phyloP scores from a whole-genome alignment of 1,139 yeast genomes.

The Magnusiomyces ingens region DNA sequence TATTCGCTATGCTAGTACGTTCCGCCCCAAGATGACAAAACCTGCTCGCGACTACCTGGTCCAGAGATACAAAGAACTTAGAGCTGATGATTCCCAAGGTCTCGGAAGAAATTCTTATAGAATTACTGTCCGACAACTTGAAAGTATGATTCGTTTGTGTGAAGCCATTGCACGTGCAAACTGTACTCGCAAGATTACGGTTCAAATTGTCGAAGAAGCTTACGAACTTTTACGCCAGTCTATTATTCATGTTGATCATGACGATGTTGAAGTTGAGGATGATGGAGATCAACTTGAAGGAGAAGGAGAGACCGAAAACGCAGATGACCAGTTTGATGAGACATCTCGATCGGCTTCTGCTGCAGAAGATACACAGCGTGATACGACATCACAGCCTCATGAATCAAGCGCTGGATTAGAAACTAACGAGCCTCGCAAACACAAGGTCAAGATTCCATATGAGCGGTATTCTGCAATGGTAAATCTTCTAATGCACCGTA shows the following conservation, averaged over 20 bases:
- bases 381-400: neutral
- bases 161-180: slow-evolving; percentile 98
- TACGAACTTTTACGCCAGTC: slow-evolving; percentile 85
- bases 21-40: slow-evolving; percentile 81
- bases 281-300: slow-evolving; percentile 16
- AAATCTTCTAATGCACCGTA: slow-evolving; percentile 67
- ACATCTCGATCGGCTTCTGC: slow-evolving; percentile 6
- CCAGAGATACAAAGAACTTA: slow-evolving; percentile 73
- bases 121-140: slow-evolving; percentile 94
- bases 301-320: slow-evolving; percentile 13
- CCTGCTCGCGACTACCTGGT: slow-evolving; percentile 78
- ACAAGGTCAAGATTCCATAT: slow-evolving; percentile 59
- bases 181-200: slow-evolving; percentile 83
- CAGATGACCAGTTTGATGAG: slow-evolving; percentile 6
- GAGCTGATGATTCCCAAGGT: slow-evolving; percentile 91
- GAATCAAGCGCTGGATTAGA: neutral
- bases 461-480: slow-evolving; percentile 82
- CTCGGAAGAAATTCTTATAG: slow-evolving; percentile 78
- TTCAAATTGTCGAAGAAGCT: slow-evolving; percentile 88
- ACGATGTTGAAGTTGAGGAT: slow-evolving; percentile 75
- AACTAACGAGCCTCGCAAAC: slow-evolving; percentile 18
- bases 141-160: slow-evolving; percentile 80
- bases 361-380: slow-evolving; percentile 12
- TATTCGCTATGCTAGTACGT: slow-evolving; percentile 87
- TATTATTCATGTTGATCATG: slow-evolving; percentile 89